Conservation (phyloP, 306 rosid genomes). For the Delonix regia region DNA sequence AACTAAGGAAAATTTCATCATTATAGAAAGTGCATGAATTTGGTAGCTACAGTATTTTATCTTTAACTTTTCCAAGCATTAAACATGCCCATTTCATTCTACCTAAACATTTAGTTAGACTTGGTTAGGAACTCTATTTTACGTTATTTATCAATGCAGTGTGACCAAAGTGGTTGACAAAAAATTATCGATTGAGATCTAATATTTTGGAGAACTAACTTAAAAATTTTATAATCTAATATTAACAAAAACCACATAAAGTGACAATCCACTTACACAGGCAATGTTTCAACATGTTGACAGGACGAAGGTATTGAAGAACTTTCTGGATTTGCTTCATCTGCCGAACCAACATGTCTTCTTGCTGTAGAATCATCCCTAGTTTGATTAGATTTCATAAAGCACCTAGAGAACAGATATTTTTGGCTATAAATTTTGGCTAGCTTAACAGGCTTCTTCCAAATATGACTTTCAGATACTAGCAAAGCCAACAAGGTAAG, state of each 20-base stretch:
- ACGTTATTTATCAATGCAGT: too few relatives aligned
- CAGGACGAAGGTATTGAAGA: background rate
- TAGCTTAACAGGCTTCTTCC: conserved; percentile 1
- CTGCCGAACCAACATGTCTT: background rate
- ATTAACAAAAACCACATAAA: too few relatives aligned
- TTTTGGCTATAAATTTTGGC: conserved; percentile 3
- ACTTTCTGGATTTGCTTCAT: background rate
- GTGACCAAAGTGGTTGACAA: too few relatives aligned
- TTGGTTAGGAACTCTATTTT: too few relatives aligned
- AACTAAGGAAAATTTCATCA: too few relatives aligned
- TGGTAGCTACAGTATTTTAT: too few relatives aligned
- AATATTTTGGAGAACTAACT: too few relatives aligned
- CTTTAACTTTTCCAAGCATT: too few relatives aligned
- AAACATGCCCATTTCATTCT: too few relatives aligned
- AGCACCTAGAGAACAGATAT: background rate
- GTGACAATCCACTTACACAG: background rate
- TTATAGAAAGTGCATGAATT: too few relatives aligned
- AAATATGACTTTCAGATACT: background rate
- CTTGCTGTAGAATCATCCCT: background rate
- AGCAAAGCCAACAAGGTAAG: conserved; percentile 14
- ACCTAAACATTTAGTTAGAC: too few relatives aligned
- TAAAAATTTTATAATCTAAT: background rate
- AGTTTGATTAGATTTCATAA: background rate
- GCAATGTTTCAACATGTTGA: background rate
- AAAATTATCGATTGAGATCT: too few relatives aligned